Evolutionary conservation across 495 filamentous ascomycete species (phyloP).

Genomic region (Trichocladium uniseriatum): DNA sequence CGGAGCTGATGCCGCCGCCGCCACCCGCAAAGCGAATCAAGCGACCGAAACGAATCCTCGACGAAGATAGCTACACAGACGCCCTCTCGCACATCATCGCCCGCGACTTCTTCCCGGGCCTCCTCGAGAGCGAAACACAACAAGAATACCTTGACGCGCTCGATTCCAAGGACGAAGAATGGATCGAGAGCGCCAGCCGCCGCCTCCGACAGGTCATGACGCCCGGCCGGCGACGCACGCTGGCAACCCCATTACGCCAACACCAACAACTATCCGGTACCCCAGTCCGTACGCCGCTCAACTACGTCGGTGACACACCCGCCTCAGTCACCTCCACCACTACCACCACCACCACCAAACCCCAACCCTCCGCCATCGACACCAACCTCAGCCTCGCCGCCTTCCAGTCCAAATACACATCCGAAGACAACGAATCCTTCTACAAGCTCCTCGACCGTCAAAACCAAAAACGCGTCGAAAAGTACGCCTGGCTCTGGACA

Average conservation of each 20-base stretch:
- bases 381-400: slow-evolving; percentile 70
- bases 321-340: slow-evolving; percentile 30
- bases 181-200: slow-evolving; percentile 73
- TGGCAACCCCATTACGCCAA: slow-evolving; percentile 15
- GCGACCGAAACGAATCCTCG: slow-evolving; percentile 76
- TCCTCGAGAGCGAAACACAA: slow-evolving; percentile 75
- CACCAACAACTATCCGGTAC: slow-evolving; percentile 23
- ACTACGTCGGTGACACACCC: slow-evolving; percentile 58
- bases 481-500: slow-evolving; percentile 79
- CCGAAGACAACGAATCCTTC: slow-evolving; percentile 95
- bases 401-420: slow-evolving; percentile 90
- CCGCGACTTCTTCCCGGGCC: slow-evolving; percentile 91
- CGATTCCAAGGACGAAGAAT: slow-evolving; percentile 70
- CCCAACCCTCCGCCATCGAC: slow-evolving; percentile 40
- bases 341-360: slow-evolving; percentile 14
- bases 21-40: slow-evolving; percentile 88
- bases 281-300: slow-evolving; percentile 37
- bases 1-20: slow-evolving; percentile 80
- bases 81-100: slow-evolving; percentile 90
- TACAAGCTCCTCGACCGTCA: slow-evolving; percentile 87
- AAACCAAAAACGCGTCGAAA: slow-evolving; percentile 71
- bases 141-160: slow-evolving; percentile 88
- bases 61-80: slow-evolving; percentile 89
- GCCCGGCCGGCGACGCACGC: slow-evolving; percentile 46
- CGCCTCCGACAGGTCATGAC: slow-evolving; percentile 77